Base-by-base conservation (phyloP, 2,329 filamentous ascomycete species). In the Botrytis elliptica region DNA sequence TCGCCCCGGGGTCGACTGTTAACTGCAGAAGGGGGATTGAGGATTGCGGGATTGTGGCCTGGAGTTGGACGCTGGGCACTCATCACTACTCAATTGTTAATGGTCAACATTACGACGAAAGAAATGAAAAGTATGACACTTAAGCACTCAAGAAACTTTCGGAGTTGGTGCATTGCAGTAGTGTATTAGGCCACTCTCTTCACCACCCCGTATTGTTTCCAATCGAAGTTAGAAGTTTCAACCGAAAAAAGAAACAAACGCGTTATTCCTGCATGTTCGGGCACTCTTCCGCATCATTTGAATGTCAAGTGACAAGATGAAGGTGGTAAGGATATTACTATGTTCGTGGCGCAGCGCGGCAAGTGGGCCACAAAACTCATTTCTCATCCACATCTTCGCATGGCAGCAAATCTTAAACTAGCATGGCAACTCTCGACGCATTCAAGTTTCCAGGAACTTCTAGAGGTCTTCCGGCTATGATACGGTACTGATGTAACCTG, bases 241-340 rank as follows among this genome's bases (percentile, higher is more conserved):
- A 69, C 49, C 63, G 40, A 72, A 42, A 68, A 60, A 70, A 29
- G 29, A 59, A 29, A 29, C 38, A 44, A 44, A 60, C 52, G n/a
- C 33, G 52, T 57, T 33, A n/a, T 38, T 49, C 63, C 57, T 68
- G 71, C 63, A 60, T 68, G 20, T 36, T 59, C 46, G 62, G 33
- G 38, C 36, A 33, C 42, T 42, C 22, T 33, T 67, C 63, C 63
- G 70, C 70, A 74, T 74, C 49, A 63, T 33, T 44, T 40, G 16
- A 20, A 46, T n/a, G 73, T 74, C 73, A 72, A 74, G 73, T 72
- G 73, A 74, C 62, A 64, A 57, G 40, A 63, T 46, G 55, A 62
- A 44, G 46, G 38, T 60, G 52, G 71, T 33, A 62, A 49, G 70
- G 70, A 46, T 68, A 40, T 68, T 49, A 42, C 38, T 20, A 29